Evolutionary conservation across 169 alveolate species (phyloP), one percentile per base, ranked within the genome.

Genomic region (Plasmodium sp.): DNA sequence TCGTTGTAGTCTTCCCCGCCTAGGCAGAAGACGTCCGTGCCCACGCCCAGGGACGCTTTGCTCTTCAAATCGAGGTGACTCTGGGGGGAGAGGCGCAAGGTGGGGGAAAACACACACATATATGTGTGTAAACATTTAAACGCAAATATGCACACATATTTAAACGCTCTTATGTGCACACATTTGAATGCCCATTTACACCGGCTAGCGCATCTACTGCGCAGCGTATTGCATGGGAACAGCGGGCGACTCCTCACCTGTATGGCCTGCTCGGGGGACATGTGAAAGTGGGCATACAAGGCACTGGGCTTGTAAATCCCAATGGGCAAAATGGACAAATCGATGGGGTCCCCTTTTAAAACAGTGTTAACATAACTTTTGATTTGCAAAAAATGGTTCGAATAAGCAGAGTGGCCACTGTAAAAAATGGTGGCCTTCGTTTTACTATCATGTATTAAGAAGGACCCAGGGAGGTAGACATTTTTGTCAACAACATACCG

Each of bases 321-420:
- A 74, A 91, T 91, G 6, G 95, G 95, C 45, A 91, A 58, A 67
- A 91, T 91, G 9, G 95, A 81, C 31, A 91, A 51, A 81, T 91
- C 95, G 14, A 91, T 81, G 5, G 39, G 9, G 6, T 81, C 58
- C 22, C 74, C 48, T 67, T 62, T 88, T 27, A 80, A 27, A 39
- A 88, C 18, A 79, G 81, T 80, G 36, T 74, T 74, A 51, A 91
- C 81, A 81, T 91, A 91, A 74, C 58, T 81, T 81, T 91, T 48
- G 36, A 91, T 91, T 81, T 91, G 91, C 75, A 67, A 48, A 81
- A 91, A 81, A 39, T 91, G 95, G 74, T 81, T 72, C 7, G 95
- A 91, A 91, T 91, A 91, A 27, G 91, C 84, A 14, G 95, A 81
- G 74, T 91, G 95, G 3, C 95, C 95, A 91, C 95, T 75, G 54